phyloP scores from a whole-genome alignment of 345 rosid species.

The Alliaria petiolata region DNA sequence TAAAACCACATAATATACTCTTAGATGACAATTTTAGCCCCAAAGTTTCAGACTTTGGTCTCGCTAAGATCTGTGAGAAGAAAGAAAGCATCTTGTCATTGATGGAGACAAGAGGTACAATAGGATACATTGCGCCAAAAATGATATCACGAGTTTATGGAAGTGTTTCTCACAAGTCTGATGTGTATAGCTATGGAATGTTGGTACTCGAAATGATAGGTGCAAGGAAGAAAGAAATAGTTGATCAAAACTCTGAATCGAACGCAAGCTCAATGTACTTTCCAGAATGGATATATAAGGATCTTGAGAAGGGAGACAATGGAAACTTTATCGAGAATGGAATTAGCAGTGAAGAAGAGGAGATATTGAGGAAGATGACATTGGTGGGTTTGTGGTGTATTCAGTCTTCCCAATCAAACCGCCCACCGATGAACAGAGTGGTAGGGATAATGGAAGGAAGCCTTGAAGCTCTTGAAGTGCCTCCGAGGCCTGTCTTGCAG shows the following conservation, averaged over 20 bases:
- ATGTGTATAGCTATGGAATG: conserved; percentile 53
- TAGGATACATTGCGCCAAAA: conserved; percentile 48
- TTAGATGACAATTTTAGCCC: conserved; percentile 33
- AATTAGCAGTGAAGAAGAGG: background rate
- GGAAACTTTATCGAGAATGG: background rate
- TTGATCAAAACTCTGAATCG: conserved; percentile 6
- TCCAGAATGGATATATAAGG: conserved; percentile 29
- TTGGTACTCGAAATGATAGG: conserved; percentile 43
- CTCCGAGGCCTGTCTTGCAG: conserved; percentile 19
- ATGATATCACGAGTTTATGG: conserved; percentile 32
- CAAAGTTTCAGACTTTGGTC: conserved; percentile 49
- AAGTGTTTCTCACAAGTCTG: conserved; percentile 36
- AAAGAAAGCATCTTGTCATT: conserved; percentile 34
- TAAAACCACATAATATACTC: conserved; percentile 46
- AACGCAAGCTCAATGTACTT: conserved; percentile 32
- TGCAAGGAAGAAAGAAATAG: too few species aligned
- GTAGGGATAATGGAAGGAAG: conserved; percentile 38
- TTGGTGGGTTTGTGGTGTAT: conserved; percentile 36
- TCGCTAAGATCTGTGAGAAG: conserved; percentile 38
- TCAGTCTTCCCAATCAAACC: conserved; percentile 28
- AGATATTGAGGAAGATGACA: conserved; percentile 20
- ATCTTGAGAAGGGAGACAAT: conserved; percentile 17
- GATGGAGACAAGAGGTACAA: conserved; percentile 37
- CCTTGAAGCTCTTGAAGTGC: conserved; percentile 4
- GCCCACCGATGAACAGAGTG: conserved; percentile 24